phyloP scores from a whole-genome alignment of 2,329 filamentous ascomycete species.

The Talaromyces atroroseus region DNA sequence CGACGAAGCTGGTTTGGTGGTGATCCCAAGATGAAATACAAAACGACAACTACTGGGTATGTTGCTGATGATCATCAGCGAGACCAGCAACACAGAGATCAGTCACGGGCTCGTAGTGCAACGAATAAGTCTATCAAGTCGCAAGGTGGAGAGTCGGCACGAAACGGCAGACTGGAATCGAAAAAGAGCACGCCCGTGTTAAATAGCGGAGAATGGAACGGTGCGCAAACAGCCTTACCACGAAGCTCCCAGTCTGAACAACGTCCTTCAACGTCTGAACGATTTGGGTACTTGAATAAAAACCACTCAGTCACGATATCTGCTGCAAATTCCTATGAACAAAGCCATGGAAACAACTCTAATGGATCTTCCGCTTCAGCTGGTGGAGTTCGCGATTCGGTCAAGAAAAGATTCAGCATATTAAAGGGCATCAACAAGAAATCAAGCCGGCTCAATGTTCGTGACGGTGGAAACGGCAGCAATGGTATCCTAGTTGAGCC shows the following conservation, averaged over 20 bases:
- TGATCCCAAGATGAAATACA: conserved; percentile 28
- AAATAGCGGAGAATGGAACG: conserved; percentile 19
- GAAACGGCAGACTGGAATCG: conserved; percentile 15
- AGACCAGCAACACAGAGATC: conserved; percentile 20
- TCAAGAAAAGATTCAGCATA: conserved; percentile 73
- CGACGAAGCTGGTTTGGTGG: conserved; percentile 38
- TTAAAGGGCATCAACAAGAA: conserved; percentile 67
- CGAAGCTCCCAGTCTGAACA: conserved; percentile 28
- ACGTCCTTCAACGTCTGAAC: conserved; percentile 29
- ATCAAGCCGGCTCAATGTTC: conserved; percentile 51
- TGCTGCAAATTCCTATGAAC: conserved; percentile 22
- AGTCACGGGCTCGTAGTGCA: conserved; percentile 13
- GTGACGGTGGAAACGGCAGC: conserved; percentile 19
- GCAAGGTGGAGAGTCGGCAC: conserved; percentile 4
- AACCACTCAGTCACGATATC: conserved; percentile 8
- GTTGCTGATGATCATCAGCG: not conserved
- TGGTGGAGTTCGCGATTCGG: conserved; percentile 50
- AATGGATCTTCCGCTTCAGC: conserved; percentile 13
- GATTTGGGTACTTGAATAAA: conserved; percentile 17
- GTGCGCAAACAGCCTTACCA: conserved; percentile 30
- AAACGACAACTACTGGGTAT: conserved; percentile 4
- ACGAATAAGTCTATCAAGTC: conserved; percentile 13
- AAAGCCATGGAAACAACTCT: conserved; percentile 25
- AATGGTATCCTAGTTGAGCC: conserved; percentile 21
- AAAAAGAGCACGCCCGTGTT: conserved; percentile 14